Evolutionary conservation across 148 eudicot species (phyloP), one percentile per base, ranked within the genome.

Genomic region (Spergularia bocconei): DNA sequence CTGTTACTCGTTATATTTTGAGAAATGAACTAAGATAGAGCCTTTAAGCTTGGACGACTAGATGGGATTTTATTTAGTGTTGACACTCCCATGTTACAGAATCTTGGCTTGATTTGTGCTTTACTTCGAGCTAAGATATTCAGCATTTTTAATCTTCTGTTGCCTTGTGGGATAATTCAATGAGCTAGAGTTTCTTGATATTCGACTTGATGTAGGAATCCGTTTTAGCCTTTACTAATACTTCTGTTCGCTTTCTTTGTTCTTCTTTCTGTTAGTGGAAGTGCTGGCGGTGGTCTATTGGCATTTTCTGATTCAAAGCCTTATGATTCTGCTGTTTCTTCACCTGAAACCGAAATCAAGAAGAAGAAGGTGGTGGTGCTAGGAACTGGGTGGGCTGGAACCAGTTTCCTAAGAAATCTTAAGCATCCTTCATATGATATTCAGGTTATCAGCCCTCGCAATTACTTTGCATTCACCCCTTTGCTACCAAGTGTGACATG

Each of bases 371-470:
- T 93, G 77, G 93, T 93, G 23, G 97, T 93, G 23, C 86, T 93
- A 33, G 98, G 98, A 65, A 93, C 97, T 76, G 98, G 98, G 63
- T 93, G 98, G 98, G 98, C 98, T 75, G 98, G 89, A 76, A 87
- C 91, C 53, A 93, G 98, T 71, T 93, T 93, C 77, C 73, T 93
- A 83, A 93, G 84, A 70, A 86, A 80, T 70, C 71, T 93, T 77
- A 93, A 91, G 77, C 79, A 87, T 70, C 84, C 98, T 33, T 74
- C 84, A 0, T 89, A 84, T 53, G 91, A 87, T 44, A 83, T 89
- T 67, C 85, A 89, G 57, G 86, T 89, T 58, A 86, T 89, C 70
- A 87, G 91, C 62, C 93, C 93, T 33, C 85, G 93, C 16, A 89
- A 89, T 72, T 89, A 87, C 87, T 89, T 89, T 78, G 87, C 93